Evolutionary conservation across 768 basidiomycete genomes (phyloP), one percentile per base, ranked within the genome.

Genomic region (Kwoniella newhampshirensis): DNA sequence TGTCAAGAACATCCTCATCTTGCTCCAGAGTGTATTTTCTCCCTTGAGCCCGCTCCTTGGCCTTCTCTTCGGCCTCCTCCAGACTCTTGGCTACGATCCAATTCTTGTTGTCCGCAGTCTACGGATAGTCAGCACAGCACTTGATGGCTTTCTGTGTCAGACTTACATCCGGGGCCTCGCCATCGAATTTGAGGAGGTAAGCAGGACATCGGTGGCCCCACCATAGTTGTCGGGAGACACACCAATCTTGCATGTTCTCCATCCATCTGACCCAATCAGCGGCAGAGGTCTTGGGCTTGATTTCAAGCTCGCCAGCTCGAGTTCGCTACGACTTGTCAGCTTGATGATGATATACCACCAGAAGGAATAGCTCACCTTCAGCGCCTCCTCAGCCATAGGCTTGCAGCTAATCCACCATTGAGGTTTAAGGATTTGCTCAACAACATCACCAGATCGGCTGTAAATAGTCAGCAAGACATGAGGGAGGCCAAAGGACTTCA

Each of bases 391-490:
- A 0, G 94, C 92, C 49, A 98, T 79, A 0, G 87, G 87, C 76
- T 89, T 85, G 79, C 92, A 94, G 75, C 86, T 85, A 32, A 99
- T 87, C 93, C 94, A 99, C 96, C 96, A 99, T 74, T 99, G 96
- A 0, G 96, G 96, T 77, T 96, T 98, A 68, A 98, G 79, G 20
- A 97, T 80, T 1, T 89, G 87, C 77, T 99, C 96, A 64, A 98
- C 96, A 51, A 99, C 77, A 73, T 99, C 96, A 1, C 94, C 94
- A 2, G 91, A 96, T 82, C 96, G 94, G 66, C 89, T 94, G 63
- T 2, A 27, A 23, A 51, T 21, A 1, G n/a, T 5, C 17, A 26
- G 42, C 18, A 58, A 23, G 32, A 4, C 12, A 3, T 15, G 30
- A 0, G 17, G 30, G 27, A 32, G 2, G 1, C 9, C 13, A 12